A percentile compares a stretch with the other conserved stretches of the same genome.
Evolutionary conservation across 768 basidiomycete genomes (phyloP).

Genomic region (Lactarius sanguifluus): DNA sequence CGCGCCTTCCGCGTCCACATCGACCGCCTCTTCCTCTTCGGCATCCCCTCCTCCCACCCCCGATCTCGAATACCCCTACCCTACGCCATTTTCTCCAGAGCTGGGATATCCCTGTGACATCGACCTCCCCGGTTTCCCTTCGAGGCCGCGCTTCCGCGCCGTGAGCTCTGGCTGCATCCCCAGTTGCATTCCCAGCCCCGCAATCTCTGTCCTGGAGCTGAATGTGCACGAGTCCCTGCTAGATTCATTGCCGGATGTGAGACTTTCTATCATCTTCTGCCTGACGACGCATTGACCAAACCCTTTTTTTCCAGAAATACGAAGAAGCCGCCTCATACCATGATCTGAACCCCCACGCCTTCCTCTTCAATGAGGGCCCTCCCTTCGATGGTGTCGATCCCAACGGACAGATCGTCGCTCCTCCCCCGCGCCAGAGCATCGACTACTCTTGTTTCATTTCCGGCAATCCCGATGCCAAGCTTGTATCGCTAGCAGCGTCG

Average conservation of each 20-base stretch:
- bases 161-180: neutral
- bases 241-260: slow-evolving; percentile 12
- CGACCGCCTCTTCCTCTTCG: slow-evolving; percentile 3
- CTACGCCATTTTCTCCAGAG: neutral
- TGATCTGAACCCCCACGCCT: slow-evolving; percentile 5
- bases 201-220: slow-evolving; percentile 19
- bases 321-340: slow-evolving; percentile 14
- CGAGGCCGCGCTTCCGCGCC: slow-evolving; percentile 14
- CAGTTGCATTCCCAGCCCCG: slow-evolving; percentile 17
- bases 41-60: neutral
- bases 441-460: slow-evolving; percentile 20
- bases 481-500: slow-evolving; percentile 8
- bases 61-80: neutral
- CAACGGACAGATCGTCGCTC: slow-evolving; percentile 3
- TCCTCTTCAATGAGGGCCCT: neutral
- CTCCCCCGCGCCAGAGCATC: neutral
- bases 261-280: neutral
- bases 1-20: neutral
- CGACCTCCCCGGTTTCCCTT: slow-evolving; percentile 4
- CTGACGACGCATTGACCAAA: neutral
- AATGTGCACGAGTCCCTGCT: neutral
- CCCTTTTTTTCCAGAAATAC: slow-evolving; percentile 14
- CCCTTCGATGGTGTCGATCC: slow-evolving; percentile 1
- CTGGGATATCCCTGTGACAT: slow-evolving; percentile 10
- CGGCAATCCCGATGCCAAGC: slow-evolving; percentile 20